Evolutionary conservation across 169 alveolate genomes (phyloP).

Genomic region (Cytauxzoon felis): DNA sequence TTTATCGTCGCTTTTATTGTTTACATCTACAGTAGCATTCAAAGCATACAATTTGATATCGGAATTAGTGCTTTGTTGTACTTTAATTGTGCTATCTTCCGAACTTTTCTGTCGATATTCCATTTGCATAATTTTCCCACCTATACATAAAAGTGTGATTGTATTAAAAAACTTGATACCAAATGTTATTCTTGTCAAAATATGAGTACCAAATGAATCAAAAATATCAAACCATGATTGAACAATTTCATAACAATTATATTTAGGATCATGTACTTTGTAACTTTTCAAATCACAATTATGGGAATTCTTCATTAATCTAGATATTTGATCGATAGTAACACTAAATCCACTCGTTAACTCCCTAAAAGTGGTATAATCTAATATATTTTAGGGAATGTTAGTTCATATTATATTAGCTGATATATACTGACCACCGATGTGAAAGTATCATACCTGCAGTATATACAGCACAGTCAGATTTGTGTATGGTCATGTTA

Average conservation of each 20-base stretch:
- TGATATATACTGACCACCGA: slow-evolving; percentile 28
- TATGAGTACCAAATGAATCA: slow-evolving; percentile 18
- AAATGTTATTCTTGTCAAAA: slow-evolving; percentile 11
- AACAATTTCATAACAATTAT: neutral
- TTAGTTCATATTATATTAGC: no score
- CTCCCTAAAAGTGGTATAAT: neutral
- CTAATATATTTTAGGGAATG: no score
- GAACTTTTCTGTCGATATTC: neutral
- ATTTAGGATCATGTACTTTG: neutral
- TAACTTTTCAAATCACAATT: neutral
- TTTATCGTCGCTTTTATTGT: neutral
- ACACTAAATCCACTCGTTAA: neutral
- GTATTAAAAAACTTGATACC: neutral
- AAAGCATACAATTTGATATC: neutral
- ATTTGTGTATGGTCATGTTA: neutral
- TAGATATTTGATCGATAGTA: neutral
- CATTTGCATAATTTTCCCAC: slow-evolving; percentile 8
- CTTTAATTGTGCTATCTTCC: neutral
- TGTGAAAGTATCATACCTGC: slow-evolving; percentile 56
- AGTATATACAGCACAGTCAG: slow-evolving; percentile 55
- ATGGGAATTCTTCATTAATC: neutral
- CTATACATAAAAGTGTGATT: neutral
- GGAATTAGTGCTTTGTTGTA: slow-evolving; percentile 3
- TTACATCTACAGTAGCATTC: neutral
- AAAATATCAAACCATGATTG: slow-evolving; percentile 4